phyloP scores from a whole-genome alignment of 106 monocot species.

The Phalaenopsis equestris region DNA sequence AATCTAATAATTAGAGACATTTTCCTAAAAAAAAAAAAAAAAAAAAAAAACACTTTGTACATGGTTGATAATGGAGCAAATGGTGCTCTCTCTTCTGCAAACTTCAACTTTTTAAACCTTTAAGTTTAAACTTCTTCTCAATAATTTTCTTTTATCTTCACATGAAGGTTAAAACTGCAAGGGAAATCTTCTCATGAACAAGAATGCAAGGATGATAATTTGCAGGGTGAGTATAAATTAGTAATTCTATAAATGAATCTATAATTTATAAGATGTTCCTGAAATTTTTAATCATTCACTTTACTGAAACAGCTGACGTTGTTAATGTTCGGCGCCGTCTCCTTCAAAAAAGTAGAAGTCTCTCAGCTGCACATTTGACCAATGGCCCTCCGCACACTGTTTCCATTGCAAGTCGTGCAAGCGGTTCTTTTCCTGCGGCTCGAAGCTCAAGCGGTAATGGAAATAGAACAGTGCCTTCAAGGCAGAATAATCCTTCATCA shows the following conservation, averaged over 20 bases:
- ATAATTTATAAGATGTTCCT: not conserved
- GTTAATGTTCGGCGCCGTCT: conserved; percentile 37
- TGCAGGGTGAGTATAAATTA: not conserved
- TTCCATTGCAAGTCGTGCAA: conserved; percentile 42
- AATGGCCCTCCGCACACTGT: conserved; percentile 10
- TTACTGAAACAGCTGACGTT: not conserved
- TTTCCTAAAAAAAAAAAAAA: no score
- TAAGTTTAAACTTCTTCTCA: not conserved
- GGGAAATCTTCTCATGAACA: no score
- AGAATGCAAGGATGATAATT: not conserved
- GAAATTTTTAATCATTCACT: no score
- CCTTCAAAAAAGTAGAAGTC: conserved; percentile 41
- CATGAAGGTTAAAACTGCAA: conserved; percentile 15
- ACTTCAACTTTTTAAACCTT: no score
- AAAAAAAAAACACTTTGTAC: no score
- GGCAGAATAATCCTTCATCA: not conserved
- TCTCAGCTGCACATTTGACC: conserved; percentile 40
- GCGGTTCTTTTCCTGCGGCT: conserved; percentile 68
- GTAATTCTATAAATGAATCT: not conserved
- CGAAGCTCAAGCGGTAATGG: conserved; percentile 6
- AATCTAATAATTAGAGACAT: no score
- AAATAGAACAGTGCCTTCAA: not conserved
- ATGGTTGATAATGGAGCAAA: no score
- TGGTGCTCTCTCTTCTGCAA: no score
- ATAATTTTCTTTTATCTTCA: not conserved